Evolutionary conservation across 495 filamentous ascomycete genomes (phyloP), one percentile per base, ranked within the genome.

Genomic region (Xylaria sp.): DNA sequence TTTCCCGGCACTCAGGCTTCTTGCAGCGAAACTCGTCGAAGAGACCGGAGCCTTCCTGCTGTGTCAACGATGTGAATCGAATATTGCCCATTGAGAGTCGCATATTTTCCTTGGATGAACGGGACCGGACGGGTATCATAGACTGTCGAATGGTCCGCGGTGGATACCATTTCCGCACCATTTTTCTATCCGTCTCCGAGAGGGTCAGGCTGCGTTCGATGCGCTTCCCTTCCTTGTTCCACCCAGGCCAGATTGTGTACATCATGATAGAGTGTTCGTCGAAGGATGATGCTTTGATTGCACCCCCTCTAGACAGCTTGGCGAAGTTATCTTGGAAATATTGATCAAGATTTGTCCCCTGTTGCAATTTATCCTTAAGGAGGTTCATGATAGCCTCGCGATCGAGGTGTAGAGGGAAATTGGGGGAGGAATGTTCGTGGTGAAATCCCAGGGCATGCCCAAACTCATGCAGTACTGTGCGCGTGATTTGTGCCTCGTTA

Each of bases 151-250:
- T 29, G 3, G 9, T 5, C 21, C 21, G 50, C 4, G 21, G 48
- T 26, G 50, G 50, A 53, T 53, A 53, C 50, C 50, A 53, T 11
- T 53, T 53, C 50, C 11, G 50, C 21, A 53, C 50, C 50, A 53
- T 53, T 5, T 29, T 14, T 24, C 50, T 53, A 29, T 53, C 50
- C 50, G 21, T 53, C 24, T 53, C 15, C 11, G 50, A 53, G 9
- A 53, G 50, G 12, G 17, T 5, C 1, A 6, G 12, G 5, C 9
- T 15, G 50, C 21, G 21, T 24, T 4, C 24, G 12, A 53, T 53
- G 21, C 21, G 9, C 15, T 0, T 4, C 6, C 24, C 50, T 53
- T 53, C 24, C 1, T 53, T 4, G 9, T 29, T 53, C 21, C 50
- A 53, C 3, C 11, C 24, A 53, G 50, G 50, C 50, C 50, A 53